phyloP scores from a whole-genome alignment of 2,329 filamentous ascomycete species.

The Apiospora hydei region DNA sequence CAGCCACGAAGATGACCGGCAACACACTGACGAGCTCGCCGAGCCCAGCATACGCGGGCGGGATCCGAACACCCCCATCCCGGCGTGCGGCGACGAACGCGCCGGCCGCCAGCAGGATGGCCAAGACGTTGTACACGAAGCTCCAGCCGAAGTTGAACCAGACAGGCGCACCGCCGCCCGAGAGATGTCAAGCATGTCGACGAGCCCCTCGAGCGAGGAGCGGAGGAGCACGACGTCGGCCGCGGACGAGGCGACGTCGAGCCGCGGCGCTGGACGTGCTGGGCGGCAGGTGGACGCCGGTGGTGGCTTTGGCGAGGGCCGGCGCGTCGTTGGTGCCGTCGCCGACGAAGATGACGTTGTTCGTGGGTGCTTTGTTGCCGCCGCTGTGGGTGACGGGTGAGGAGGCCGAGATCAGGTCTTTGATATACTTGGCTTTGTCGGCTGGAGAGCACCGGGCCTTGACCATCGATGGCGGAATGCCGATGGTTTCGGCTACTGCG shows the following conservation, averaged over 20 bases:
- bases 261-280: slow-evolving; percentile 51
- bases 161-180: slow-evolving; percentile 54
- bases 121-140: slow-evolving; percentile 73
- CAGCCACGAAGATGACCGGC: slow-evolving; percentile 69
- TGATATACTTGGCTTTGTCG: slow-evolving; percentile 56
- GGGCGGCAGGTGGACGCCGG: slow-evolving; percentile 70
- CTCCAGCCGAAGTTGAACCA: slow-evolving; percentile 76
- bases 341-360: slow-evolving; percentile 71
- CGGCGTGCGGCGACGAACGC: slow-evolving; percentile 60
- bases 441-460: slow-evolving; percentile 52
- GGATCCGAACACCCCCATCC: slow-evolving; percentile 45
- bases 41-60: slow-evolving; percentile 58
- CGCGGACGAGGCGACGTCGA: slow-evolving; percentile 70
- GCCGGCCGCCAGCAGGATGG: slow-evolving; percentile 71
- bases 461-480: slow-evolving; percentile 47
- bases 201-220: slow-evolving; percentile 60
- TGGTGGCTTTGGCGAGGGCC: slow-evolving; percentile 72
- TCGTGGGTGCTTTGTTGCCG: slow-evolving; percentile 16
- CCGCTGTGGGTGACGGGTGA: neutral
- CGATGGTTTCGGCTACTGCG: slow-evolving; percentile 47
- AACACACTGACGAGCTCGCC: slow-evolving; percentile 78
- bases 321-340: slow-evolving; percentile 83
- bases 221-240: slow-evolving; percentile 75
- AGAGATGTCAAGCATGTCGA: slow-evolving; percentile 64
- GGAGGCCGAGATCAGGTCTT: slow-evolving; percentile 41